Conservation (phyloP, 345 rosid species). For the Eucalyptus guilfoylei region DNA sequence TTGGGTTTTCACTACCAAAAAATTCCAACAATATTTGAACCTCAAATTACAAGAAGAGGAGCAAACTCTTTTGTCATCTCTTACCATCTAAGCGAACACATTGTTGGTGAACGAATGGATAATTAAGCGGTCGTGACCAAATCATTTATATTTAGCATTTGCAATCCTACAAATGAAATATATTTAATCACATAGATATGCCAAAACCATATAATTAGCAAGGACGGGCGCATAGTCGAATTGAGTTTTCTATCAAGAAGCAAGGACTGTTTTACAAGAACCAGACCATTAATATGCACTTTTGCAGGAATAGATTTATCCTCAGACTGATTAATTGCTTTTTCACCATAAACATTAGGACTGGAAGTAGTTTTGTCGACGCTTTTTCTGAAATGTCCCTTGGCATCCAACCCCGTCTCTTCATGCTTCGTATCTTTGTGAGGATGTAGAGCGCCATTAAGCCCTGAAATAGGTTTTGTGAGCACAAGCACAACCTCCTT, state of each 20-base stretch:
- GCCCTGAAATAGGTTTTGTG: slow-evolving; percentile 22
- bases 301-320: not conserved
- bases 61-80: not conserved
- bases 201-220: too few relatives aligned
- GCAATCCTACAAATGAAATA: too few relatives aligned
- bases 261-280: too few relatives aligned
- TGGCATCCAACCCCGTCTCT: slow-evolving; percentile 14
- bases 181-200: too few relatives aligned
- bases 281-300: too few relatives aligned
- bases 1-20: not conserved
- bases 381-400: slow-evolving; percentile 6
- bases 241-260: too few relatives aligned
- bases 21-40: not conserved
- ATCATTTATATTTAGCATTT: too few relatives aligned
- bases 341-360: slow-evolving; percentile 13
- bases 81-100: not conserved
- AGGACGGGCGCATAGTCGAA: not conserved
- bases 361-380: slow-evolving; percentile 12
- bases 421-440: slow-evolving; percentile 39
- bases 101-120: too few relatives aligned
- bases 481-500: slow-evolving; percentile 15
- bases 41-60: not conserved
- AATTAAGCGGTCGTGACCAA: not conserved
- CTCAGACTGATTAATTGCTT: slow-evolving; percentile 15
- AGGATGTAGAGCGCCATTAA: slow-evolving; percentile 19